Evolutionary conservation across 1,284 basidiomycete species (phyloP), one percentile per base, ranked within the genome.

Genomic region (Phellopilus nigrolimitatus): DNA sequence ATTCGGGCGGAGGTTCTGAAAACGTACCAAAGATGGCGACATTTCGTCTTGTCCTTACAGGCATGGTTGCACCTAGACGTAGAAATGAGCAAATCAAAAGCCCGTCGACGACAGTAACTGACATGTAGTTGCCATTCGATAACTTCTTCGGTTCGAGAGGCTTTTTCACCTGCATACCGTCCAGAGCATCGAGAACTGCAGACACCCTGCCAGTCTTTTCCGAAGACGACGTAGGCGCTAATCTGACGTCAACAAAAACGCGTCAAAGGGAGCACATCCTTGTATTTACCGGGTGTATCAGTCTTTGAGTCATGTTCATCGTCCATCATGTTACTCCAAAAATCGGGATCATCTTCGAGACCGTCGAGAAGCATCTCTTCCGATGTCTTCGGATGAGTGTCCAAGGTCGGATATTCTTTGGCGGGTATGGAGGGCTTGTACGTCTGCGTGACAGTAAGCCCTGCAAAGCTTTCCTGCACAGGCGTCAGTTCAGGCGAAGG

Each of bases 1-100:
- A 19, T 25, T 7, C n/a, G 15, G 24, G 36, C 9, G 15, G 15
- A 22, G 7, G 8, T 30, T 30, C 40, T 6, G 21, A 15, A 3
- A 31, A 27, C 40, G 41, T 33, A 88, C 88, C 88, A 91, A 28
- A 82, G 62, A 68, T 91, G 88, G 22, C 82, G 75, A 61, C 88
- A 91, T 40, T 71, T 73, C 2, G 69, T 68, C 64, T 90, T 91
- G 60, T 88, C 79, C 61, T 84, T 88, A 71, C 88, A 91, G n/a
- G 71, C 54, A 60, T 91, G 88, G 57, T 87, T 86, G 60, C 88
- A 91, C 52, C 87, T 89, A 47, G n/a, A 38, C 37, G 19, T 45
- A 39, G 13, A 8, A 44, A 48, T 47, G 1, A 54, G 22, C 22
- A 27, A 39, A n/a, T 34, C 8, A 31, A 27, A 54, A 37, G 25